Evolutionary conservation across 495 filamentous ascomycete genomes (phyloP), one percentile per base, ranked within the genome.

Genomic region (Hypoxylon subgilvum): DNA sequence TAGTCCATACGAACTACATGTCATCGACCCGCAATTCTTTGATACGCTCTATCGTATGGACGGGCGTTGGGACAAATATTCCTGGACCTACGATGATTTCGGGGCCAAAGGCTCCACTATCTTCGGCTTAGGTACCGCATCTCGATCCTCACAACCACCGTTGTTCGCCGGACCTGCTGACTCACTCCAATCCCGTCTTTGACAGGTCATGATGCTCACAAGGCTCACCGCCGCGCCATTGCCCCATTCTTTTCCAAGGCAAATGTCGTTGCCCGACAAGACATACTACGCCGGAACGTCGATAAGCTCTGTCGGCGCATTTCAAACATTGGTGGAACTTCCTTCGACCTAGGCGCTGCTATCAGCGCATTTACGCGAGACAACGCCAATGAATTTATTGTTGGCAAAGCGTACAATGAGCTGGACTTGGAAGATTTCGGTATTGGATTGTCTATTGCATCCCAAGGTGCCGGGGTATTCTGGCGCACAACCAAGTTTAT

Each of bases 401-500:
- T 71, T 7, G 64, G 65, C 0, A 66, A 66, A 40, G 34, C 47
- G 8, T 68, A 71, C 35, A 51, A 59, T 21, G 58, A 57, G 21
- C 62, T 73, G 9, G 67, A 68, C 36, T 8, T 18, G 43, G 61
- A 64, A 2, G 69, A 73, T 25, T 73, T 71, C 30, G 45, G 58
- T 25, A 21, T 45, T 8, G 51, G 41, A 9, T 45, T 70, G 16
- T 39, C 53, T 10, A 41, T 43, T 1, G 23, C 63, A 10, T 28
- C 47, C 4, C 39, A 52, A 7, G 57, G 62, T 7, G 34, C 50
- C 0, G 69, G 69, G 3, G 9, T 13, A 8, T 21, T 70, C 10
- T 73, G 70, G 70, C 61, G 67, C 14, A n/a, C 34, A 7, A 58
- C 57, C 12, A 73, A 73, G 49, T 57, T 63, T 39, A 21, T 73